Evolutionary conservation across 108 stramenopile genomes (phyloP).

Genomic region (Nitzschia inconspicua): DNA sequence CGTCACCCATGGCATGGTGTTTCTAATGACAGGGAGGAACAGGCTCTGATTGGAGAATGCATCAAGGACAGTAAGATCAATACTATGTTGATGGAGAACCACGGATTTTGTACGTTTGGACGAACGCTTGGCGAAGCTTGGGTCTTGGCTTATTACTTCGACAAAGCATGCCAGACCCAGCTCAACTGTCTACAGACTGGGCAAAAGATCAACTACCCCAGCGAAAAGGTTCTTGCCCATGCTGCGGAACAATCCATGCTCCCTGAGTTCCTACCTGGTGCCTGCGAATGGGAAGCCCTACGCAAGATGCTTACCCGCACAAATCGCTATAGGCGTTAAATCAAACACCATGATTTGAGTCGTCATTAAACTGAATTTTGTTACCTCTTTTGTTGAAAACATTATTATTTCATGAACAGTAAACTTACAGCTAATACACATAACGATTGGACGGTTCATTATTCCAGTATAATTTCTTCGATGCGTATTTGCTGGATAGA

Average conservation of each 20-base stretch:
- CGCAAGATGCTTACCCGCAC: conserved; percentile 26
- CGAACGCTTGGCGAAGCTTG: conserved; percentile 45
- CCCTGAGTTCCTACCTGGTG: conserved; percentile 58
- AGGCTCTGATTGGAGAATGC: conserved; percentile 35
- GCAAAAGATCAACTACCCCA: conserved; percentile 33
- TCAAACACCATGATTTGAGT: background rate
- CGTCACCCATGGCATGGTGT: conserved; percentile 61
- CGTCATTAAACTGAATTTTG: too few relatives aligned
- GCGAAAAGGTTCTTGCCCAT: conserved; percentile 35
- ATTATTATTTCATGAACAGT: too few relatives aligned
- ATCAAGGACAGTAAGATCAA: conserved; percentile 39
- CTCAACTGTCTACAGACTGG: conserved; percentile 44
- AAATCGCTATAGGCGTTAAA: background rate
- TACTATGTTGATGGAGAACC: conserved; percentile 64
- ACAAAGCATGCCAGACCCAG: conserved; percentile 45
- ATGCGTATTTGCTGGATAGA: too few relatives aligned
- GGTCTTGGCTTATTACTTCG: conserved; percentile 70
- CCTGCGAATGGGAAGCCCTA: conserved; percentile 54
- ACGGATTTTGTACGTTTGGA: conserved; percentile 53
- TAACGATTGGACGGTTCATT: too few relatives aligned
- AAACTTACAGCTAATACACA: too few relatives aligned
- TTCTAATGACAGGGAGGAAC: conserved; percentile 45
- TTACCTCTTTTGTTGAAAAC: too few relatives aligned
- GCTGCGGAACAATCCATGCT: conserved; percentile 39
- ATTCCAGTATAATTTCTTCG: too few relatives aligned